phyloP scores from a whole-genome alignment of 176 grass and related monocot genomes.

The Eremochloa ophiuroides region DNA sequence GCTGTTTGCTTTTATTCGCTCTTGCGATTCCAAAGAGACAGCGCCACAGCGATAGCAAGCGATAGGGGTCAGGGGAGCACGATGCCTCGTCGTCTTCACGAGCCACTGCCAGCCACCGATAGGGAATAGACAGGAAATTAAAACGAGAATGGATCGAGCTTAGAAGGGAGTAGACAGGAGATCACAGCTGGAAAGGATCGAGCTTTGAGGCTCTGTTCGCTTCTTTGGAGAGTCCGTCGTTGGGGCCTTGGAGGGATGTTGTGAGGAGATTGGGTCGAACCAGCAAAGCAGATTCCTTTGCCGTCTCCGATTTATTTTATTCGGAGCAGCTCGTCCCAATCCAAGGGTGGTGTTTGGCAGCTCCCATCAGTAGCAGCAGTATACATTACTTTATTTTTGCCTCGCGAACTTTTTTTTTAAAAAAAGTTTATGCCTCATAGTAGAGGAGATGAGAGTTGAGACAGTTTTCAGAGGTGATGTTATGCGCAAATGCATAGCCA shows the following conservation, averaged over 20 bases:
- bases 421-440: not conserved
- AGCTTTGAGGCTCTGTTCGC: not conserved
- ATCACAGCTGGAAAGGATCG: not conserved
- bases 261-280: not conserved
- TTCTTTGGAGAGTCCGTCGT: not conserved
- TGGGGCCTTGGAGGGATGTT: not conserved
- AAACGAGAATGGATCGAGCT: not conserved
- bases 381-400: not conserved
- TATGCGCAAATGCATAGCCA: not conserved
- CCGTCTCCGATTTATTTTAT: not conserved
- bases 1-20: not conserved
- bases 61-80: not conserved
- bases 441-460: not conserved
- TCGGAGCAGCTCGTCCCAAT: not conserved
- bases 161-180: not conserved
- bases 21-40: not conserved
- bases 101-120: not conserved
- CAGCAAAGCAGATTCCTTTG: slow-evolving; percentile 16
- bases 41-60: not conserved
- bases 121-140: not conserved
- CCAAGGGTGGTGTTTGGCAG: not conserved
- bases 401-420: not conserved
- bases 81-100: not conserved
- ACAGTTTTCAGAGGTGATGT: not conserved
- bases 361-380: not conserved